Evolutionary conservation across 1,139 yeast genomes (phyloP).

Genomic region (Kluyveromyces sp.): DNA sequence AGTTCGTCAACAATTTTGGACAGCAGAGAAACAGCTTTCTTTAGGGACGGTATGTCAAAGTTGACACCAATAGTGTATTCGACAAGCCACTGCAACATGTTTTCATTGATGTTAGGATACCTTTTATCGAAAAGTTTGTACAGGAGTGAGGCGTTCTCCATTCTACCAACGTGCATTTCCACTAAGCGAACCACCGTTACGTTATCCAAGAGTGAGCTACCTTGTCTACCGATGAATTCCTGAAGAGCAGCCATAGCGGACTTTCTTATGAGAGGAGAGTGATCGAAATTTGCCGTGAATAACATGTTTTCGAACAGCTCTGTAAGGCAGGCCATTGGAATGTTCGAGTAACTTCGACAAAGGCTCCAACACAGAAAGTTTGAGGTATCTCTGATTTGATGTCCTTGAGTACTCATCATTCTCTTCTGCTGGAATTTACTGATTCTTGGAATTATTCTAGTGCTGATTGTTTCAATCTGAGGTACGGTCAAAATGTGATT

Average conservation of each 20-base stretch:
- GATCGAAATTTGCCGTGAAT: slow-evolving; percentile 56
- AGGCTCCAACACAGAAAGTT: slow-evolving; percentile 70
- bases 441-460: slow-evolving; percentile 34
- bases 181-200: slow-evolving; percentile 43
- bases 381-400: slow-evolving; percentile 74
- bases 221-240: slow-evolving; percentile 76
- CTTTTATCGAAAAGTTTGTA: slow-evolving; percentile 14
- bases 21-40: slow-evolving; percentile 10
- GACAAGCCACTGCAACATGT: slow-evolving; percentile 20
- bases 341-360: slow-evolving; percentile 36
- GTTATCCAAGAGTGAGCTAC: slow-evolving; percentile 27
- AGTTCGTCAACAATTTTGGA: not conserved
- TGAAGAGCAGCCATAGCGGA: slow-evolving; percentile 86
- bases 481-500: slow-evolving; percentile 20
- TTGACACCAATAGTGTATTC: slow-evolving; percentile 22
- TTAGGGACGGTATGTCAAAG: slow-evolving; percentile 23
- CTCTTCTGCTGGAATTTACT: slow-evolving; percentile 48
- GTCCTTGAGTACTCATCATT: slow-evolving; percentile 48
- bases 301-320: slow-evolving; percentile 41
- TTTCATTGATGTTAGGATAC: slow-evolving; percentile 16
- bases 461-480: slow-evolving; percentile 9
- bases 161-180: slow-evolving; percentile 48
- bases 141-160: slow-evolving; percentile 35
- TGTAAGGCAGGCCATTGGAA: slow-evolving; percentile 23
- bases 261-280: slow-evolving; percentile 65